phyloP scores from a whole-genome alignment of 1,284 basidiomycete genomes.

The Naganishia albida region DNA sequence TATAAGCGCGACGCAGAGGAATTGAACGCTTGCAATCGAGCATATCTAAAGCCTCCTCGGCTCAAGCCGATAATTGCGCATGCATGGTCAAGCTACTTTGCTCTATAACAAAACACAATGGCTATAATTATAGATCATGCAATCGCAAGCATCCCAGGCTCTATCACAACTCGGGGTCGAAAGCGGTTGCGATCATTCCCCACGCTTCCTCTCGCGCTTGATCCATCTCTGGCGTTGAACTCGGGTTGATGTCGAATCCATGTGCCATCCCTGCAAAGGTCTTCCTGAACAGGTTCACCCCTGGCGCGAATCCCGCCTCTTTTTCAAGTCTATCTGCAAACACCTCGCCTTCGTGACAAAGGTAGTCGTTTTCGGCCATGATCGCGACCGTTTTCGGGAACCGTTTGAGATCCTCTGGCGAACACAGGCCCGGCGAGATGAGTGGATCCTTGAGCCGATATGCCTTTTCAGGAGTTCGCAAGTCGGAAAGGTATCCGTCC shows the following conservation, averaged over 20 bases:
- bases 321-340: constrained; percentile 36
- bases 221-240: constrained; percentile 35
- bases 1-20: constrained; percentile 7
- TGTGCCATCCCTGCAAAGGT: constrained; percentile 40
- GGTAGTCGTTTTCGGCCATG: constrained; percentile 42
- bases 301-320: constrained; percentile 33
- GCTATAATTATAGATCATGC: background rate
- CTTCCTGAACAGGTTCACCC: constrained; percentile 32
- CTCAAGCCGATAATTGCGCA: constrained; percentile 4
- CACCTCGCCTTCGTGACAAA: constrained; percentile 41
- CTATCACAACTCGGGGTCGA: constrained; percentile 34
- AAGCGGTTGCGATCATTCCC: constrained; percentile 39
- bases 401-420: constrained; percentile 32
- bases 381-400: constrained; percentile 40
- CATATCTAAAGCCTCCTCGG: constrained; percentile 11
- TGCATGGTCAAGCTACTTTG: too few relatives aligned
- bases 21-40: constrained; percentile 18
- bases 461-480: constrained; percentile 31
- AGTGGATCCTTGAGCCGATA: constrained; percentile 35
- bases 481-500: constrained; percentile 39
- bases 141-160: background rate
- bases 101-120: background rate
- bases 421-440: constrained; percentile 39
- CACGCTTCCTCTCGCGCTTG: constrained; percentile 40
- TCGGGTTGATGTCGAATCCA: constrained; percentile 42